Percentiles rank a stretch among this genome's conserved stretches.
phyloP scores from a whole-genome alignment of 345 rosid genomes.

The Syzygium grande region DNA sequence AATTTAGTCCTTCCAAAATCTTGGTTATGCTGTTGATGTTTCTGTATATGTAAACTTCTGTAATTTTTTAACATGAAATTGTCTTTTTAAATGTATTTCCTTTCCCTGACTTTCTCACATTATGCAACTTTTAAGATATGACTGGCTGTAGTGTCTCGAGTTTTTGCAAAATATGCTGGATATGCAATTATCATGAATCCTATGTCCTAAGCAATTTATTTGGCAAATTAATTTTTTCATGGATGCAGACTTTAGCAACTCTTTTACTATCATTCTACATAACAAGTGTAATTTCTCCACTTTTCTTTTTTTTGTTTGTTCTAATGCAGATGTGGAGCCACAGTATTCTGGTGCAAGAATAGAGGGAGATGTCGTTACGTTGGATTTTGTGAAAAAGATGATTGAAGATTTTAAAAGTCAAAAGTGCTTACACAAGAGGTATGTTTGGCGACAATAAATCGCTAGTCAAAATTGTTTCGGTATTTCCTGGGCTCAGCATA shows the following conservation, averaged over 20 bases:
- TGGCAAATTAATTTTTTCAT: background rate
- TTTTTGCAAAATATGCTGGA: background rate
- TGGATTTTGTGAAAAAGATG: conserved; percentile 92
- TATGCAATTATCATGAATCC: background rate
- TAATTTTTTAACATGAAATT: conserved; percentile 3
- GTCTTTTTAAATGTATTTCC: background rate
- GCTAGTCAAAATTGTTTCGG: background rate
- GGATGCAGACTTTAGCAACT: background rate
- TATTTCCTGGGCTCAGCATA: background rate
- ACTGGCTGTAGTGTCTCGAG: background rate
- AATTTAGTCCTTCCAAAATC: background rate
- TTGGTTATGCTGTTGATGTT: background rate
- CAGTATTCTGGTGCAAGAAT: conserved; percentile 91
- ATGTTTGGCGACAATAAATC: background rate
- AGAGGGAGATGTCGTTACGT: conserved; percentile 75
- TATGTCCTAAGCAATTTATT: background rate
- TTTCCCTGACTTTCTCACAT: background rate
- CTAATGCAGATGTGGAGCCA: conserved; percentile 79
- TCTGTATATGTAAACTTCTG: background rate
- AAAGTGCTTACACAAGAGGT: conserved; percentile 87
- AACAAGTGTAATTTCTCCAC: background rate
- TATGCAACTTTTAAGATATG: background rate
- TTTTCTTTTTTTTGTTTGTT: conserved; percentile 6
- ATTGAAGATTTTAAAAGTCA: conserved; percentile 90
- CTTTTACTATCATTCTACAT: background rate